Conservation (phyloP, 768 basidiomycete species). For the Boletus rubroflammeus region DNA sequence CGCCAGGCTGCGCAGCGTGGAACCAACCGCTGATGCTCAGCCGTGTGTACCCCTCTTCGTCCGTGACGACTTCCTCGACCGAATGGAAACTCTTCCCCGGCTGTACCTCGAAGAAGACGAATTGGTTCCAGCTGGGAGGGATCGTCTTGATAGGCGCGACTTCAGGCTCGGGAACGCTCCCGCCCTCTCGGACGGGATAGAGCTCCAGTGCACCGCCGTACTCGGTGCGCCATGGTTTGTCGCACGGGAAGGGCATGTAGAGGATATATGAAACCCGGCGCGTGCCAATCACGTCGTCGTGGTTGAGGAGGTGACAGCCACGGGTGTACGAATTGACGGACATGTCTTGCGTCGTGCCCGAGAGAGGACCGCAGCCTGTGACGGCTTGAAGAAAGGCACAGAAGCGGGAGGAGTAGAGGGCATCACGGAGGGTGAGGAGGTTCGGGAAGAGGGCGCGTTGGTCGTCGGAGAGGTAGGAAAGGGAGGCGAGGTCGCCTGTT, state of each 20-base stretch:
- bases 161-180: constrained; percentile 65
- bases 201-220: constrained; percentile 96
- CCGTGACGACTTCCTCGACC: constrained; percentile 93
- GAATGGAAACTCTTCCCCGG: constrained; percentile 95
- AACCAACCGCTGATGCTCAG: constrained; percentile 97
- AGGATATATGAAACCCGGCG: constrained; percentile 95
- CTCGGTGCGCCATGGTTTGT: constrained; percentile 75
- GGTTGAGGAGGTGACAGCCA: constrained; percentile 92
- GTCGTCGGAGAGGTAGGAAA: constrained; percentile 75
- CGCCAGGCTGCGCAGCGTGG: constrained; percentile 86
- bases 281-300: constrained; percentile 97
- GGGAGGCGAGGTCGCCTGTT: constrained; percentile 93
- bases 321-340: constrained; percentile 88
- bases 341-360: constrained; percentile 92
- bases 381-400: constrained; percentile 78
- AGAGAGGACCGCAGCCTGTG: constrained; percentile 90
- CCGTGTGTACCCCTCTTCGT: constrained; percentile 64
- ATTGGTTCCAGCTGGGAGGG: constrained; percentile 86
- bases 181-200: constrained; percentile 66
- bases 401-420: constrained; percentile 84
- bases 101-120: constrained; percentile 88
- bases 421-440: constrained; percentile 80
- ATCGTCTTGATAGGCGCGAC: constrained; percentile 61
- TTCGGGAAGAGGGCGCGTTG: constrained; percentile 79
- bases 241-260: constrained; percentile 82